Percentiles rank a stretch among this genome's conserved stretches.
Conservation (phyloP, 768 basidiomycete species). For the Kondoa malvinella region DNA sequence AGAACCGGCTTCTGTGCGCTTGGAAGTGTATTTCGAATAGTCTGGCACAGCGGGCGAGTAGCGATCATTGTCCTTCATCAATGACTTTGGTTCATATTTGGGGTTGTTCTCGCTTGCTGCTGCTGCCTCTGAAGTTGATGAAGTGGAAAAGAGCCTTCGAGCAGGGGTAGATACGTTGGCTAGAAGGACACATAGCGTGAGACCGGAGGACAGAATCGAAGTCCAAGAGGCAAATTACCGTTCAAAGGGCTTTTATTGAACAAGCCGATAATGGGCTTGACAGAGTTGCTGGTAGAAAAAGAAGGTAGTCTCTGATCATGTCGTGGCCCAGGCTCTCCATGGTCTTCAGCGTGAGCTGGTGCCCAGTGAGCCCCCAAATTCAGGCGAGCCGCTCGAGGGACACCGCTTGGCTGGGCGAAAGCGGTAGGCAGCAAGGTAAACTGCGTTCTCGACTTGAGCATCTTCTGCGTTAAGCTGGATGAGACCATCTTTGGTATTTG, state of each 20-base stretch:
- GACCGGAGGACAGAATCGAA: background rate
- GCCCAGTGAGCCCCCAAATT: background rate
- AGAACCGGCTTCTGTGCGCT: slow-evolving; percentile 37
- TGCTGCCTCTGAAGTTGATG: slow-evolving; percentile 1
- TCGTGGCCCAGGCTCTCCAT: background rate
- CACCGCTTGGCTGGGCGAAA: background rate
- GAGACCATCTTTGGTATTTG: background rate
- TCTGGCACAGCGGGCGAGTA: slow-evolving; percentile 61
- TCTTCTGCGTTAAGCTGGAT: background rate
- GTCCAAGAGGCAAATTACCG: background rate
- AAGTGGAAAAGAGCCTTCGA: slow-evolving; percentile 16
- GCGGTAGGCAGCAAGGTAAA: background rate
- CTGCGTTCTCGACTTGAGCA: background rate
- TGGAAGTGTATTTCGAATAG: slow-evolving; percentile 61
- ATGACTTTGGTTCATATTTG: slow-evolving; percentile 8
- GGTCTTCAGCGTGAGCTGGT: background rate
- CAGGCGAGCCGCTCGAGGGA: background rate
- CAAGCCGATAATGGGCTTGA: background rate
- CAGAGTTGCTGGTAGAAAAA: background rate
- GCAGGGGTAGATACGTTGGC: background rate
- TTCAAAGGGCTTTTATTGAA: background rate
- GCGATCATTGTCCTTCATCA: slow-evolving; percentile 13
- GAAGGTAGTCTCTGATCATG: background rate
- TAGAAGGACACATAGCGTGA: background rate
- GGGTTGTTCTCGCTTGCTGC: slow-evolving; percentile 3